Conservation (phyloP, 108 stramenopile species). For the Fistulifera solaris region DNA sequence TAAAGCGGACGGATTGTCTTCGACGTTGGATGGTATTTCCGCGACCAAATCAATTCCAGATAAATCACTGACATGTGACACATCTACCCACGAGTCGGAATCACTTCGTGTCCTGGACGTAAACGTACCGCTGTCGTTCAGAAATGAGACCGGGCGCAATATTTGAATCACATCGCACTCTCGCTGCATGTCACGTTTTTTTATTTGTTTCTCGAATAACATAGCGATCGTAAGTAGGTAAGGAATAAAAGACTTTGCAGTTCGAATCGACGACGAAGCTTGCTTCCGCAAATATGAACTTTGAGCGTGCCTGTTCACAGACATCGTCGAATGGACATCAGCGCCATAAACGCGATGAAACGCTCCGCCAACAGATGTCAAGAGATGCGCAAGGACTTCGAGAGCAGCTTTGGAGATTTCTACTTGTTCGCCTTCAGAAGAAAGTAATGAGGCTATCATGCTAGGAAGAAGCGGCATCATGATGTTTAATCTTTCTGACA, state of each 20-base stretch:
- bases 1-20: conserved; percentile 6
- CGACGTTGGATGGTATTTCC: background rate
- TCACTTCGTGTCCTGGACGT: conserved; percentile 9
- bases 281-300: background rate
- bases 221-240: conserved; percentile 26
- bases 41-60: background rate
- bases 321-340: conserved; percentile 17
- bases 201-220: conserved; percentile 26
- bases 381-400: conserved; percentile 21
- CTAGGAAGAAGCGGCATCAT: conserved; percentile 73
- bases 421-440: conserved; percentile 12
- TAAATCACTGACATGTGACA: conserved; percentile 19
- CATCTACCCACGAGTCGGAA: conserved; percentile 36
- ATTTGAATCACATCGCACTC: background rate
- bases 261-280: conserved; percentile 4
- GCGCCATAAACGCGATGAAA: conserved; percentile 43
- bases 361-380: conserved; percentile 31
- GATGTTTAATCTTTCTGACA: conserved; percentile 53
- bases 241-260: conserved; percentile 27
- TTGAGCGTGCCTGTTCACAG: background rate
- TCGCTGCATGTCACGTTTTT: background rate
- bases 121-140: background rate
- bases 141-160: conserved; percentile 6
- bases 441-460: conserved; percentile 48
- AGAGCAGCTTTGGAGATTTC: background rate